phyloP scores from a whole-genome alignment of 108 stramenopile genomes.

The Cyclotella cryptica region DNA sequence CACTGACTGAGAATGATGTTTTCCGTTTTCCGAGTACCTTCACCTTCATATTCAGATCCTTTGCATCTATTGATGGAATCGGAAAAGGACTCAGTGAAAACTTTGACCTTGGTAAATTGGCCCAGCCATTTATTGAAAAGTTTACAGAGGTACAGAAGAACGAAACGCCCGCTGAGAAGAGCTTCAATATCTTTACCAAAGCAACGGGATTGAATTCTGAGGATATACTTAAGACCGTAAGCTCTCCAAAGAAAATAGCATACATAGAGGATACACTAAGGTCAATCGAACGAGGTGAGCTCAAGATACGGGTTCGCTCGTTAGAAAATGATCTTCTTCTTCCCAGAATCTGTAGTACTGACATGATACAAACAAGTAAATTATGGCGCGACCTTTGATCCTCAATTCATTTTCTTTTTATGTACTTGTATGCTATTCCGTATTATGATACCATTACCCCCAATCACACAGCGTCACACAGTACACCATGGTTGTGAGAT shows the following conservation, averaged over 20 bases:
- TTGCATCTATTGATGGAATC: conserved; percentile 97
- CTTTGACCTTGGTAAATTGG: conserved; percentile 93
- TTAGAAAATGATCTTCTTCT: conserved; percentile 95
- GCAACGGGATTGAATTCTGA: conserved; percentile 85
- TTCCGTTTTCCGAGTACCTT: conserved; percentile 97
- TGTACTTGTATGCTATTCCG: too few relatives aligned
- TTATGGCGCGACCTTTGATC: too few relatives aligned
- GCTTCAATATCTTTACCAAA: conserved; percentile 73
- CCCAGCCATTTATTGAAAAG: conserved; percentile 94
- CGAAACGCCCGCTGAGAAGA: conserved; percentile 70
- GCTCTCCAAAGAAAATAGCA: conserved; percentile 84
- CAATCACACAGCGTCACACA: too few relatives aligned
- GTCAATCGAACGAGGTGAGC: conserved; percentile 83
- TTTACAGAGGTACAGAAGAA: conserved; percentile 86
- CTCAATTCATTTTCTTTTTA: too few relatives aligned
- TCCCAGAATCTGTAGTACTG: too few relatives aligned
- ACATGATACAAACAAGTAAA: too few relatives aligned
- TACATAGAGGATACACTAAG: conserved; percentile 93
- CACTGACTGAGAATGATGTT: conserved; percentile 84
- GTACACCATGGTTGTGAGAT: too few relatives aligned
- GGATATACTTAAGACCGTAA: conserved; percentile 80
- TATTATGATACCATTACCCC: too few relatives aligned
- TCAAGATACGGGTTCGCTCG: conserved; percentile 93
- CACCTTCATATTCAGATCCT: conserved; percentile 97
- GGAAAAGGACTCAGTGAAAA: conserved; percentile 91